A percentile compares a stretch with the other conserved stretches of the same genome.
phyloP scores from a whole-genome alignment of 2,329 filamentous ascomycete genomes.

The Thelonectria blattea region DNA sequence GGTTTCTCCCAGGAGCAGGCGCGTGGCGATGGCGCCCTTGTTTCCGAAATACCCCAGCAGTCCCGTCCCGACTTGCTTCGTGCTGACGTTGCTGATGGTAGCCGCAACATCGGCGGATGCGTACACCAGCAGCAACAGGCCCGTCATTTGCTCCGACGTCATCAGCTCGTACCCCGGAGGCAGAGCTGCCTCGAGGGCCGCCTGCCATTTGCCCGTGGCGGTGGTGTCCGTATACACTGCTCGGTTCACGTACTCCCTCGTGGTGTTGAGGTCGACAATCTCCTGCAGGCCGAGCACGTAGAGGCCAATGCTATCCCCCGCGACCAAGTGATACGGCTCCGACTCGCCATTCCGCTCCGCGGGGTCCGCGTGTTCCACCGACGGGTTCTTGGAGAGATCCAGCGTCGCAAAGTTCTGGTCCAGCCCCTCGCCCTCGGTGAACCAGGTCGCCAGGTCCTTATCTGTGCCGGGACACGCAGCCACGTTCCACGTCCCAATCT shows the following conservation, averaged over 20 bases:
- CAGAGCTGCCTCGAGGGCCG: conserved; percentile 73
- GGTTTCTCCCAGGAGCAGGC: conserved; percentile 86
- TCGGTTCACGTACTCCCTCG: conserved; percentile 75
- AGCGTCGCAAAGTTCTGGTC: conserved; percentile 67
- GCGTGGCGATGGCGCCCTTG: conserved; percentile 85
- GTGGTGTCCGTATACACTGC: conserved; percentile 73
- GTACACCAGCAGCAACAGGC: conserved; percentile 83
- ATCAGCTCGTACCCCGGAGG: conserved; percentile 79
- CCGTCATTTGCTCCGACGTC: conserved; percentile 83
- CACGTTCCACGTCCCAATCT: conserved; percentile 95
- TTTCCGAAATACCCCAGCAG: conserved; percentile 94
- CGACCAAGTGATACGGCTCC: conserved; percentile 53
- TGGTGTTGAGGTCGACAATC: conserved; percentile 82
- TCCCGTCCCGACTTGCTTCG: conserved; percentile 84
- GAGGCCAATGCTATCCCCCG: conserved; percentile 76
- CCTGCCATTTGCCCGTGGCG: conserved; percentile 80
- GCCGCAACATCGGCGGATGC: conserved; percentile 77
- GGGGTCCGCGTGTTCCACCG: conserved; percentile 41
- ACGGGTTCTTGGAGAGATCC: conserved; percentile 49
- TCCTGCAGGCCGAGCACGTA: conserved; percentile 94
- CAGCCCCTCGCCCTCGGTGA: conserved; percentile 77
- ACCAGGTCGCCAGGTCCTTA: conserved; percentile 88
- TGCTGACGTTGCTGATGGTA: conserved; percentile 82
- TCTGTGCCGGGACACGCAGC: conserved; percentile 84
- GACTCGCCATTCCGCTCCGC: conserved; percentile 45